Percentiles rank a stretch among this genome's conserved stretches.
Conservation (phyloP, 805 yeast species). For the Candida ipomoeae region DNA sequence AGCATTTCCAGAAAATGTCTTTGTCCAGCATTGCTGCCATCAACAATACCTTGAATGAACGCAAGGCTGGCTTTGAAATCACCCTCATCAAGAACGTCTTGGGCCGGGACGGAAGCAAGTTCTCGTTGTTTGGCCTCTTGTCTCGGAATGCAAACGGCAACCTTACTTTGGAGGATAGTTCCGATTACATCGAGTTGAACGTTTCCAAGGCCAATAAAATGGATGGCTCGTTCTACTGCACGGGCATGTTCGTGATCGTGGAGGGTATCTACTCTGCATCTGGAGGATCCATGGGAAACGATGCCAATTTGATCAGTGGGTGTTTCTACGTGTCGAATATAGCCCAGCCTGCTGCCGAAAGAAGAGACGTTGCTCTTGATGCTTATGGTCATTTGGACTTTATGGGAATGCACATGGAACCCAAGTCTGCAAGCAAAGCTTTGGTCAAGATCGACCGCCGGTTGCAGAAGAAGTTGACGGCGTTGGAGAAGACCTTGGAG, state of each 20-base stretch:
- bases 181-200: conserved; percentile 69
- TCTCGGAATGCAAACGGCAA: conserved; percentile 58
- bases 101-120: conserved; percentile 77
- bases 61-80: conserved; percentile 31
- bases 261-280: conserved; percentile 81
- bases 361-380: conserved; percentile 59
- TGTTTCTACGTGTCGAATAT: conserved; percentile 69
- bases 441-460: conserved; percentile 56
- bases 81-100: conserved; percentile 78
- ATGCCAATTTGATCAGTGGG: conserved; percentile 34
- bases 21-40: conserved; percentile 43
- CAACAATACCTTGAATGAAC: conserved; percentile 19
- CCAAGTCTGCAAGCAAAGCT: conserved; percentile 13
- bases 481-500: conserved; percentile 51
- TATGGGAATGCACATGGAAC: conserved; percentile 37
- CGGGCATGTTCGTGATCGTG: conserved; percentile 74
- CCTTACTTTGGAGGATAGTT: conserved; percentile 77
- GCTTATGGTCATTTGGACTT: conserved; percentile 80
- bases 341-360: conserved; percentile 87
- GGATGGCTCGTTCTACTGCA: conserved; percentile 59
- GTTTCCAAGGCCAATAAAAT: conserved; percentile 58
- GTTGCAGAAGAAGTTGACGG: conserved; percentile 50
- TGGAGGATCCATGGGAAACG: conserved; percentile 39
- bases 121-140: conserved; percentile 74
- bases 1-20: conserved; percentile 57